phyloP scores from a whole-genome alignment of 228 moss, liverwort and hornwort genomes.

The Sphagnum magellanicum region DNA sequence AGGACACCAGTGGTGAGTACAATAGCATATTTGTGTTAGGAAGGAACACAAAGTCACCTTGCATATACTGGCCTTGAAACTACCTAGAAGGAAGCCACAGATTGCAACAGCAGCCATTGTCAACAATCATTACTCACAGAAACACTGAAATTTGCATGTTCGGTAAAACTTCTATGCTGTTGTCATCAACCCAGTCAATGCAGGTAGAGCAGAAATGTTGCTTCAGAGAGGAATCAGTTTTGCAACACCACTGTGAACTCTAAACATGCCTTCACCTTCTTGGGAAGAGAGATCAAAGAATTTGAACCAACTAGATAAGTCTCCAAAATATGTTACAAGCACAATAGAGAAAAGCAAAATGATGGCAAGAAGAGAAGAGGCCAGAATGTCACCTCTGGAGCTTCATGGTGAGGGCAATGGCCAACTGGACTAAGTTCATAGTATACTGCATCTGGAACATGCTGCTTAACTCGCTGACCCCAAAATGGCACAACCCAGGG shows the following conservation, averaged over 20 bases:
- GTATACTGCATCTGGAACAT: slow-evolving; percentile 31
- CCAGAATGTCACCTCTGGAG: slow-evolving; percentile 26
- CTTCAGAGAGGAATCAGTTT: no score
- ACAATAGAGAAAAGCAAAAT: neutral
- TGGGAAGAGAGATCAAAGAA: no score
- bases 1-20: neutral
- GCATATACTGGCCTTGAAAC: neutral
- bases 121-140: neutral
- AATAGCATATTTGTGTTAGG: neutral
- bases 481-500: slow-evolving; percentile 54
- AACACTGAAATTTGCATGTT: no score
- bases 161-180: no score
- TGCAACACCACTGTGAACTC: no score
- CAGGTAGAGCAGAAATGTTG: no score
- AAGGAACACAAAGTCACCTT: neutral
- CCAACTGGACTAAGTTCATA: slow-evolving; percentile 47
- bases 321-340: neutral
- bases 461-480: slow-evolving; percentile 43
- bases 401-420: slow-evolving; percentile 55
- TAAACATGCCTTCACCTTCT: no score
- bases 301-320: neutral
- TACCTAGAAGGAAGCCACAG: neutral
- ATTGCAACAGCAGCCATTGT: neutral
- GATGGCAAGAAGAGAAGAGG: neutral
- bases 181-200: no score